Evolutionary conservation across 495 filamentous ascomycete genomes (phyloP), one percentile per base, ranked within the genome.

Genomic region (Neurospora hispaniola): DNA sequence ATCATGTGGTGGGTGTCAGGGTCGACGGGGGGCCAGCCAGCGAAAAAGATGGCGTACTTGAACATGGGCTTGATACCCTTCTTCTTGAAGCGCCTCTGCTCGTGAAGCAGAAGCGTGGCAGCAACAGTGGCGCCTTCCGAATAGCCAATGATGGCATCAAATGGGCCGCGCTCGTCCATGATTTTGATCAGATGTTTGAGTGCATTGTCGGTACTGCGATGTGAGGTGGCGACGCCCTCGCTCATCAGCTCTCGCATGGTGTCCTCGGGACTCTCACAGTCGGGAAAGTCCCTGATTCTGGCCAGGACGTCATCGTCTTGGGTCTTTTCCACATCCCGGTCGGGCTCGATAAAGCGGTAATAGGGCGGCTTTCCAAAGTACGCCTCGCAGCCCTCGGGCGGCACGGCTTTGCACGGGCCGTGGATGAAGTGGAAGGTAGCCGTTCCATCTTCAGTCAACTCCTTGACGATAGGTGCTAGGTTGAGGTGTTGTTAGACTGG

Each of bases 121-220:
- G 88, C 89, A 8, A 90, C 82, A 0, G 84, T 85, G 11, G 88
- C 89, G 23, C 89, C 89, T 73, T 90, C 89, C 0, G 88, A 90
- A 71, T 89, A 90, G 0, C 88, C 88, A 69, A 90, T 86, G 62
- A 90, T 84, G 68, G 79, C 83, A 48, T 86, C 83, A 54, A 86
- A 87, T 1, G 85, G 85, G 0, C 85, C 85, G 11, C 85, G 80
- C 72, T 87, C 82, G 12, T 86, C 80, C 81, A 87, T 84, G 70
- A 86, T 81, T 31, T 84, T 79, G 42, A 84, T 71, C 14, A 87
- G 77, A 46, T 80, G 83, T 69, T 84, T 81, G 39, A 86, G 78
- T 0, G 84, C 83, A 41, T 82, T 78, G 70, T 81, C 76, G 16
- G 81, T 82, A 73, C 83, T 84, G 40, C 77, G 68, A 20, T 84